Base-by-base conservation (phyloP, 225 moss, liverwort and hornwort species). In the Climacium dendroides region DNA sequence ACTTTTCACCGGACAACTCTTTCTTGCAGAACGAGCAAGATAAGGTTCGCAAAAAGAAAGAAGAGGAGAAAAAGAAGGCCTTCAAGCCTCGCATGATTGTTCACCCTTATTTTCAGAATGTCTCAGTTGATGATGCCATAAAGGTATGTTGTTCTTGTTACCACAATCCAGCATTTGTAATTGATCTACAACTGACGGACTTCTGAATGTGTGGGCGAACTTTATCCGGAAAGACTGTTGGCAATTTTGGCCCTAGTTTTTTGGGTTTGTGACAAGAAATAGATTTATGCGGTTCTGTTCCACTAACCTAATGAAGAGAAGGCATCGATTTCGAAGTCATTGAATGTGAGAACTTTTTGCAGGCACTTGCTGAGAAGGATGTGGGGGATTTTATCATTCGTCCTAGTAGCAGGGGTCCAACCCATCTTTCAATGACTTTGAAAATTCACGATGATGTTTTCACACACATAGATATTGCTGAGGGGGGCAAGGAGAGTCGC, bases 81-180 rank as follows among this genome's bases (percentile, higher is more conserved):
- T 96, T 99, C 83, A 99, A 96, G 85, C 96, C 99, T 86, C 97
- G 99, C 75, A 99, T 97, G 96, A 99, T 99, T 82, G 97, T 99
- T 62, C 99, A 99, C 83, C 99, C 99, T 74, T 95, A 95, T 85
- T 99, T 99, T 88, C 99, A 94, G 72, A 99, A 99, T 80, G 93
- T 99, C 13, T 96, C 99, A 37, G 89, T 97, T 86, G 96, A 93
- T 79, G 99, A 95, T 84, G 99, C 99, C 57, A 91, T 88, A 70
- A 90, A 96, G 99, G 99, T 85, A 53, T 52, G 50, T 96, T 83
- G 81, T 72, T 86, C 26, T 76, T 72, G 29, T 85, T 25, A 74
- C 60, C 78, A 26, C 57, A 83, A 66, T 55, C 19, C 41, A 78
- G 79, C 41, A 67, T 80, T 78, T 90, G 64, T 66, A 69, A 34